Evolutionary conservation across 1,284 basidiomycete species (phyloP), one percentile per base, ranked within the genome.

Genomic region (Rhodotorula sp.): DNA sequence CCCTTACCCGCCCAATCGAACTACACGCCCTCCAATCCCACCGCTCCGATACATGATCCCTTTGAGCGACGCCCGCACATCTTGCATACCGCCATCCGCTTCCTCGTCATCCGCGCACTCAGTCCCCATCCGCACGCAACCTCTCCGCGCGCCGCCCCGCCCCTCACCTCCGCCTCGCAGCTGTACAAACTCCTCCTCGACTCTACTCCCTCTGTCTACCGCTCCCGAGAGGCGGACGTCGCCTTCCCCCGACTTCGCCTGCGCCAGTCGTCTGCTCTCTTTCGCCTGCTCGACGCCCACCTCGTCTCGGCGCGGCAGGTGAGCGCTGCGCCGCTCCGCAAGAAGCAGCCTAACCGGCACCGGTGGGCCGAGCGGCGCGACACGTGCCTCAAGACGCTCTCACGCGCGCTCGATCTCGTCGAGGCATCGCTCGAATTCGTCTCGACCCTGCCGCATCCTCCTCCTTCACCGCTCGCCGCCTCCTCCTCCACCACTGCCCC

Each of bases 11-110:
- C 34, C 34, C 34, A 60, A 8, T 7, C 8, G 7, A 16, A 25
- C 16, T 25, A 17, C 21, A 13, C 34, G 12, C 19, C 21, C 5
- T 4, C 44, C 7, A 2, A 17, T 7, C 5, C 25, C 7, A 21
- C 7, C 25, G 7, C 46, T 25, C 25, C 48, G 1, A 10, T 9
- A 7, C 42, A 3, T 7, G 12, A 25, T 14, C 14, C 57, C 49
- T 34, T 58, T 52, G 58, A 68, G 3, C 71, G 59, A 1, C 68
- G 66, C 44, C 64, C 71, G 1, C 71, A 73, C 42, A 66, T 68
- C 42, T 67, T 75, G 9, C 63, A 70, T 45, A 53, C 68, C 61
- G 68, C 74, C 2, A 67, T 75, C 42, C 74, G 74, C 0, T 73
- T 73, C 58, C 58, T 75, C 61, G 64, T 75, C 57, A 56, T 73